Conservation (phyloP, 352 stramenopile genomes). For the Phytopythium mirpurense region DNA sequence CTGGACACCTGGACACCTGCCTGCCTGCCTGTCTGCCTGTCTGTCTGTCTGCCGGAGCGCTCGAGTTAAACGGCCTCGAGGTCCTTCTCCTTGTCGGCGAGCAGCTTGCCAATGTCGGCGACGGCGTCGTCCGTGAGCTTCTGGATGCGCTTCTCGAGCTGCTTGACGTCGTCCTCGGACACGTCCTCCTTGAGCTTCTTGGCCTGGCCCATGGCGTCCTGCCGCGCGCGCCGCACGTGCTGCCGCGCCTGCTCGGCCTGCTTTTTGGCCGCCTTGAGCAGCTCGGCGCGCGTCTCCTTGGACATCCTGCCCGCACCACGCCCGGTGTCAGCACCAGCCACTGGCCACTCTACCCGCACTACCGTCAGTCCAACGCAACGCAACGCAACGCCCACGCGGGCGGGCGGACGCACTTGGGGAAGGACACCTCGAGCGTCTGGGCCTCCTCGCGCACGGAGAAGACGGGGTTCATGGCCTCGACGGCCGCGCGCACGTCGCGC, state of each 20-base stretch:
- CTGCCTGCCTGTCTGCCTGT: too few relatives aligned
- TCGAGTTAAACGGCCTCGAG: constrained; percentile 40
- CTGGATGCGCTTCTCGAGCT: constrained; percentile 74
- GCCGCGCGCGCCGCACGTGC: constrained; percentile 78
- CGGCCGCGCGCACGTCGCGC: constrained; percentile 61
- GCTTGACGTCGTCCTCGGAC: constrained; percentile 75
- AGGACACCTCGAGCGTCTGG: constrained; percentile 65
- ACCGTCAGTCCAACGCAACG: too few relatives aligned
- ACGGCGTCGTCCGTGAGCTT: constrained; percentile 73
- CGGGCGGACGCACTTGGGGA: constrained; percentile 86
- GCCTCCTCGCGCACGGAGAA: constrained; percentile 70
- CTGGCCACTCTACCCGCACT: too few relatives aligned
- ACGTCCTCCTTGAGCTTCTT: constrained; percentile 82
- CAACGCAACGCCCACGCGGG: too few relatives aligned
- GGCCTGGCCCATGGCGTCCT: constrained; percentile 78
- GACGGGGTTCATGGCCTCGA: constrained; percentile 72
- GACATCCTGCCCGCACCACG: constrained; percentile 54
- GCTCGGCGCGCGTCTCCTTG: constrained; percentile 73
- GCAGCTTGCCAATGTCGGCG: constrained; percentile 63
- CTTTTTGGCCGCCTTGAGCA: constrained; percentile 79
- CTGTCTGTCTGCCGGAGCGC: too few relatives aligned
- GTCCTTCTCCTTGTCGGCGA: constrained; percentile 78
- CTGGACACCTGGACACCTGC: too few relatives aligned
- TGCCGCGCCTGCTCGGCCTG: constrained; percentile 76
- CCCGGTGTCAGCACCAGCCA: constrained; percentile 1